These are phyloP conservation scores for Chlorencoelia australis DNA, from an alignment of 2,329 filamentous ascomycete species.

Conservation along the genomic window DNA sequence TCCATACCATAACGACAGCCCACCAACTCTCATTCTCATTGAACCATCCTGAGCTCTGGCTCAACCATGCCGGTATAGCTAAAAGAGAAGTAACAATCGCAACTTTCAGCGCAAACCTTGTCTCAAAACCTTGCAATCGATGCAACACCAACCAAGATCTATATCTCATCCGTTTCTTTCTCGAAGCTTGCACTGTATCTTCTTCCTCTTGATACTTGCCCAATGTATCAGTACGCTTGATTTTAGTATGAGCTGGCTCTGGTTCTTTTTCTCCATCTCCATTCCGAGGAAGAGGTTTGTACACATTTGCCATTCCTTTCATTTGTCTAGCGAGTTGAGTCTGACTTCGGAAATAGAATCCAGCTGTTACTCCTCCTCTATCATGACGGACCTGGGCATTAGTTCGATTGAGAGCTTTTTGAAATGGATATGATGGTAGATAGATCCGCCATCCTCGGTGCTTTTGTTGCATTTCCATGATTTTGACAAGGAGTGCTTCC, in stretches of 20 bases:
- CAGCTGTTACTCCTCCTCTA: conserved; percentile 46
- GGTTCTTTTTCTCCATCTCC: conserved; percentile 17
- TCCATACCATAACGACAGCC: conserved; percentile 36
- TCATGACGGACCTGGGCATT: conserved; percentile 50
- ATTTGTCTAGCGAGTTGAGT: conserved; percentile 24
- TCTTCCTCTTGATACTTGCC: conserved; percentile 29
- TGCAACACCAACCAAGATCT: conserved; percentile 40
- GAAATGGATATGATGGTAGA: conserved; percentile 42
- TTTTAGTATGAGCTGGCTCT: conserved; percentile 13
- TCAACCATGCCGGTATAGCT: conserved; percentile 44
- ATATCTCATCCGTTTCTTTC: conserved; percentile 34
- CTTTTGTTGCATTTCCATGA: conserved; percentile 37
- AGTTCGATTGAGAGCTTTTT: conserved; percentile 41
- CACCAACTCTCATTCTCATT: conserved; percentile 47
- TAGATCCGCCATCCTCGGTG: conserved; percentile 34
- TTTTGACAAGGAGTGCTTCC: conserved; percentile 36
- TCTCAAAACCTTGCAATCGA: conserved; percentile 46
- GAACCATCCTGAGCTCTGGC: conserved; percentile 39
- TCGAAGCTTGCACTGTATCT: conserved; percentile 29
- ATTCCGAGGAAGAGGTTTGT: conserved; percentile 25
- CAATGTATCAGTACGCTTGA: conserved; percentile 15
- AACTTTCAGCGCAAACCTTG: conserved; percentile 47
- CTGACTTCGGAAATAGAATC: conserved; percentile 32
- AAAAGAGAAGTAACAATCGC: conserved; percentile 40
- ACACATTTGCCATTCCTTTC: conserved; percentile 27